A percentile compares a stretch with the other conserved stretches of the same genome.
Conservation (phyloP, 1,139 yeast species). For the Hemisphaericaspora lyxosophila region DNA sequence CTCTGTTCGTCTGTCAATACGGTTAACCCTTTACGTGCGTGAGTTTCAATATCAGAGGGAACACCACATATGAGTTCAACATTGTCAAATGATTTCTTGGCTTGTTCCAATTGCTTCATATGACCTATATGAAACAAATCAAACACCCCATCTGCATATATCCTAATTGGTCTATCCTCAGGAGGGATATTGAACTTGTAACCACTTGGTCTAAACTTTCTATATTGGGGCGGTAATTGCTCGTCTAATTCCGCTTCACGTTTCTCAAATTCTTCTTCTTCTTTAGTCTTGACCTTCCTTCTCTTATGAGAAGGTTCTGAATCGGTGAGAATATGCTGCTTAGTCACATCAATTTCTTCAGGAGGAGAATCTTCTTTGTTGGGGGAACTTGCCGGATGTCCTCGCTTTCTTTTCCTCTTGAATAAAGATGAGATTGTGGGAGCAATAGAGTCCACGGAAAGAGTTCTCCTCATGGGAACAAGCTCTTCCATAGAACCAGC, state of each 20-base stretch:
- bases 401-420: slow-evolving; percentile 33
- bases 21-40: slow-evolving; percentile 87
- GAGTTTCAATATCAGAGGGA: slow-evolving; percentile 88
- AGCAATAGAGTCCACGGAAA: slow-evolving; percentile 41
- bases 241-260: slow-evolving; percentile 57
- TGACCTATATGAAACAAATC: slow-evolving; percentile 96
- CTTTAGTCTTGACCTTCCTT: slow-evolving; percentile 28
- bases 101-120: slow-evolving; percentile 95
- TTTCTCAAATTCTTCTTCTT: slow-evolving; percentile 42
- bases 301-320: slow-evolving; percentile 17
- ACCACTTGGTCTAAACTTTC: slow-evolving; percentile 73
- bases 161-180: slow-evolving; percentile 77
- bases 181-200: slow-evolving; percentile 79
- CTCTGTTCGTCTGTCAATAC: slow-evolving; percentile 87
- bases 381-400: slow-evolving; percentile 6
- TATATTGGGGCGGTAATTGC: slow-evolving; percentile 58
- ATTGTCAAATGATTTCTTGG: slow-evolving; percentile 87
- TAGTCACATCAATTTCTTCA: slow-evolving; percentile 9
- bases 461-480: slow-evolving; percentile 28
- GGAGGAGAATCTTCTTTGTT: slow-evolving; percentile 17
- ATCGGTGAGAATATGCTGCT: slow-evolving; percentile 6
- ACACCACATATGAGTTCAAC: slow-evolving; percentile 86
- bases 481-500: slow-evolving; percentile 5
- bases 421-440: slow-evolving; percentile 33
- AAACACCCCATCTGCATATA: slow-evolving; percentile 97